Base-by-base conservation (phyloP, 164 flowering plant species). In the Berberis thunbergii region DNA sequence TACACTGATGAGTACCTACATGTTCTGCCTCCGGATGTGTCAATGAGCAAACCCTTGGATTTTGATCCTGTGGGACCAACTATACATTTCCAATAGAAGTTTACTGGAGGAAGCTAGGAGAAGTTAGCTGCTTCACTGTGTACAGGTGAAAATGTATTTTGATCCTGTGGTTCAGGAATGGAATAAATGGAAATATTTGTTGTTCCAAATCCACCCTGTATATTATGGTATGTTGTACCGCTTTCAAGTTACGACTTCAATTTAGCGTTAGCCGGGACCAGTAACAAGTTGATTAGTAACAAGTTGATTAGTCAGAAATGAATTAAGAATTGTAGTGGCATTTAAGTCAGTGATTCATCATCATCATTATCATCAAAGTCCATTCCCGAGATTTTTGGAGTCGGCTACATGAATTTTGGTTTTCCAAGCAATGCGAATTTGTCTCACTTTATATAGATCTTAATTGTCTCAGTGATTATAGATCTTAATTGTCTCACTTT, bases 131-230 rank as follows among this genome's bases (percentile, higher is more conserved):
- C 58, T 62, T 43, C 62, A 48, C 6, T 63, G 72, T 69, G 66
- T 66, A 69, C 42, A 67, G 63, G 60, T 54, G 57, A 53, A 52
- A 59, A 59, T 69, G 70, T 67, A 64, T 68, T 55, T 40, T 60
- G 64, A 63, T 64, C 63, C 49, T 61, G 65, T 43, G 54, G 59
- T 63, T 41, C 58, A 59, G 45, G 50, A 60, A 49, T 60, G 55
- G 45, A 72, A 64, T 68, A 58, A 73, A 57, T 46, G 43, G n/a
- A 54, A 49, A 72, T 65, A 26, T 68, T 43, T 60, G 13, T 52
- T 8, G 61, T 61, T 64, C 43, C 57, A 53, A 48, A 50, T n/a
- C 10, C 6, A 44, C 45, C 26, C 12, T 66, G 63, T 61, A 60
- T 44, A 67, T 60, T 60, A 59, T 50, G 49, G 43, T 46, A 8